Conservation (phyloP, 2,329 filamentous ascomycete species). For the Coccinonectria pachysandricola region DNA sequence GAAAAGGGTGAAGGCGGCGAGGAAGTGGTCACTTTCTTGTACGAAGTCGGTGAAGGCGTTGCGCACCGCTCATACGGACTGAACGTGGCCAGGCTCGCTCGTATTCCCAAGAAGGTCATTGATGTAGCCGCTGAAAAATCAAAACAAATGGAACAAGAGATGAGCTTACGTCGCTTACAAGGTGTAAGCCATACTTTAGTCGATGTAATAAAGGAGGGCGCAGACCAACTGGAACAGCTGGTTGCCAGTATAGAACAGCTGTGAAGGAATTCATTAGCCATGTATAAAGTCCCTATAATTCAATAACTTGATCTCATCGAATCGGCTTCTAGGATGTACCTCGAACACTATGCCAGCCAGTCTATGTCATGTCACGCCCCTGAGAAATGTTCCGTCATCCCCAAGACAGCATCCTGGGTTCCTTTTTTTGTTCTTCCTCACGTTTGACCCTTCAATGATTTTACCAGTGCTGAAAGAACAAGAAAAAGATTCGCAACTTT, state of each 20-base stretch:
- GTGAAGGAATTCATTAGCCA: slow-evolving; percentile 22
- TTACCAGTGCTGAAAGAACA: too few species aligned
- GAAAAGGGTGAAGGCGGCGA: slow-evolving; percentile 37
- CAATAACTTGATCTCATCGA: too few species aligned
- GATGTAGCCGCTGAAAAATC: slow-evolving; percentile 75
- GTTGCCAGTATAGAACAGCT: slow-evolving; percentile 50
- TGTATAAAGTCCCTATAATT: too few species aligned
- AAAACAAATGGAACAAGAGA: slow-evolving; percentile 64
- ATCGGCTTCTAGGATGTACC: too few species aligned
- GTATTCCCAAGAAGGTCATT: slow-evolving; percentile 65
- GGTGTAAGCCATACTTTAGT: slow-evolving; percentile 34
- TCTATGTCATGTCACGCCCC: too few species aligned
- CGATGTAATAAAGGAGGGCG: slow-evolving; percentile 28
- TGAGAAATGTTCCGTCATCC: too few species aligned
- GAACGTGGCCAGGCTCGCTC: slow-evolving; percentile 82
- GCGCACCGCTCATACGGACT: slow-evolving; percentile 90
- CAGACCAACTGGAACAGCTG: slow-evolving; percentile 41
- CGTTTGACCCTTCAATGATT: too few species aligned
- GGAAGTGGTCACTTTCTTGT: slow-evolving; percentile 85
- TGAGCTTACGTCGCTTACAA: slow-evolving; percentile 51
- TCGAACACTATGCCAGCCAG: too few species aligned
- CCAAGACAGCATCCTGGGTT: too few species aligned
- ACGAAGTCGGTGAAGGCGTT: slow-evolving; percentile 82
- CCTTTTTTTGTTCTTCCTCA: too few species aligned
- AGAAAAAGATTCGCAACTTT: too few species aligned